Evolutionary conservation across 306 rosid genomes (phyloP), one percentile per base, ranked within the genome.

Genomic region (Delonix regia): DNA sequence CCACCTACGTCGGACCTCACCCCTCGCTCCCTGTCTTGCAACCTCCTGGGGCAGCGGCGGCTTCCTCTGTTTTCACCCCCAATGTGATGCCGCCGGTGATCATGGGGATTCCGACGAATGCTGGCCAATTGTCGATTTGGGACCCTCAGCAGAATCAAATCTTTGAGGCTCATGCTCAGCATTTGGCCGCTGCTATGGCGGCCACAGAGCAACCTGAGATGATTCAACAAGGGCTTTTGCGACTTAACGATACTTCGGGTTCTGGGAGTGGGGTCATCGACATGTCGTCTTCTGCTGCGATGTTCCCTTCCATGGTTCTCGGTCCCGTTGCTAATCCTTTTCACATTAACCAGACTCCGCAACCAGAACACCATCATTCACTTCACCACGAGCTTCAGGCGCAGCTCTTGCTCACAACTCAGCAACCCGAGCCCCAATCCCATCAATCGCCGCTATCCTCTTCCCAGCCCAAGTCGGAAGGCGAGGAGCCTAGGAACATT

Each of bases 361-460:
- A 82, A 22, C 59, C 66, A 51, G 38, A 47, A 5, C 56, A 76
- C 1, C 72, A 75, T 1, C 83, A 78, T 34, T 63, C 66, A 45
- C 64, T 41, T 3, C 86, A 84, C 66, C 82, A 65, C 15, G 84
- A 78, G 19, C 68, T 87, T 56, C 87, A 81, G 59, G 87, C 62
- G n/a, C 92, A 88, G 60, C 78, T 83, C 3, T 74, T 92, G 84
- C 82, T 85, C n/a, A 79, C 84, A 39, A 74, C 85, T 0, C 87
- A 82, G 42, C 81, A 82, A 22, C 73, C 80, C 21, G 49, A 21
- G 45, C 57, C 19, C 14, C 77, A 8, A 41, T 38, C 41, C 0
- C 41, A 53, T 27, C 72, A 71, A 3, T 5, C 64, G 9, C 84
- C 72, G 12, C 67, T 64, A 21, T 53, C 70, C 24, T 78, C 57